Conservation (phyloP, 78 protist species). For the Monocercomonoides exilis region DNA sequence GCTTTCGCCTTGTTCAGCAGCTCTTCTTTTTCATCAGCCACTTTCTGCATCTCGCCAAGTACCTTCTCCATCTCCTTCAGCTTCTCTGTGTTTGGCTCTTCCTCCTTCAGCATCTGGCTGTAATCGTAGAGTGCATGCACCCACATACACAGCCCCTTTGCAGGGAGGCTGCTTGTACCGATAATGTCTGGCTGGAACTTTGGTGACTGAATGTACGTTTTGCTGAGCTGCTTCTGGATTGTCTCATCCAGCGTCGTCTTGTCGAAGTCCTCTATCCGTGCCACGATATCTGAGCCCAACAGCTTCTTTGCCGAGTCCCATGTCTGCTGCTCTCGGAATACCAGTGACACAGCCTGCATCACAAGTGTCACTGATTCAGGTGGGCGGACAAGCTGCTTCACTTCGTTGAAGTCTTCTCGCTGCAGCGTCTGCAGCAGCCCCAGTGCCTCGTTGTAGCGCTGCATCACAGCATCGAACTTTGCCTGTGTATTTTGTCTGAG, state of each 20-base stretch:
- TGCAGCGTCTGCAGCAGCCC: constrained; percentile 2
- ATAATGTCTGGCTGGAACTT: constrained; percentile 42
- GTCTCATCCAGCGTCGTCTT: not conserved
- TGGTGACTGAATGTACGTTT: not conserved
- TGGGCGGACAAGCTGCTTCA: constrained; percentile 19
- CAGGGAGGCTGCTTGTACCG: constrained; percentile 29
- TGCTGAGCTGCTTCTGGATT: not conserved
- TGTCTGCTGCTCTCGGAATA: constrained; percentile 10
- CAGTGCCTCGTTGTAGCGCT: not conserved
- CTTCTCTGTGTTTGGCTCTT: constrained; percentile 40
- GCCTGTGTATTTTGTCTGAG: too few species aligned
- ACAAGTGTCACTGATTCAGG: constrained; percentile 33
- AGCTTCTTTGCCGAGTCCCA: constrained; percentile 35
- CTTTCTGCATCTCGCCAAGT: not conserved
- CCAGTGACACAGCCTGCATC: constrained; percentile 30
- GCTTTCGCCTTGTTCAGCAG: constrained; percentile 32
- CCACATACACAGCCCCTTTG: constrained; percentile 55
- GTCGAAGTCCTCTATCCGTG: not conserved
- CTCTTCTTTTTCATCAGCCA: constrained; percentile 18
- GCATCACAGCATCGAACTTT: too few species aligned
- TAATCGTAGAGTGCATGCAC: constrained; percentile 48
- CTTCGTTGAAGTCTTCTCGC: not conserved
- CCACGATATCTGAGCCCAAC: constrained; percentile 3
- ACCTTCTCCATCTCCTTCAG: constrained; percentile 23
- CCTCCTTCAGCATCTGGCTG: constrained; percentile 36